Evolutionary conservation across 805 yeast species (phyloP).

Genomic region (Cyberlindnera maclurae): DNA sequence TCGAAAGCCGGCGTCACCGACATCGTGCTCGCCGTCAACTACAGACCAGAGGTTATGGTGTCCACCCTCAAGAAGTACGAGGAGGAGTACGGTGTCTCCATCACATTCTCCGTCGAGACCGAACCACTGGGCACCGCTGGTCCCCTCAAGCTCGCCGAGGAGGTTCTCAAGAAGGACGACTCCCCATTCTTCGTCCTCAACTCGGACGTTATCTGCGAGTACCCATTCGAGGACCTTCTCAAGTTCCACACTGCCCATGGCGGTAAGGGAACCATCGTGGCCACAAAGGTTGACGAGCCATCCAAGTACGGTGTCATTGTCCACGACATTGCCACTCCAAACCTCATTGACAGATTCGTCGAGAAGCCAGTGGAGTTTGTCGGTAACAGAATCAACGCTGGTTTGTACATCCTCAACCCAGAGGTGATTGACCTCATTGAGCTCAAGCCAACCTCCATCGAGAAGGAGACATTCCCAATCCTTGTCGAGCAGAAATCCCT

Average conservation of each 20-base stretch:
- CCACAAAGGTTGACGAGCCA: conserved; percentile 99
- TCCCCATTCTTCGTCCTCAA: conserved; percentile 96
- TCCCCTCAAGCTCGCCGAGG: conserved; percentile 95
- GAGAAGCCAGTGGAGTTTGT: conserved; percentile 99
- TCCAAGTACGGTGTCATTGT: conserved; percentile 99
- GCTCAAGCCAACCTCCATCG: conserved; percentile 97
- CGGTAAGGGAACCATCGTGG: conserved; percentile 97
- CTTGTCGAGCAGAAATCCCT: conserved; percentile 83
- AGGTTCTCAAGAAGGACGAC: conserved; percentile 86
- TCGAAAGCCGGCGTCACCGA: conserved; percentile 99
- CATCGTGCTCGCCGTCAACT: conserved; percentile 96
- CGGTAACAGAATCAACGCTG: conserved; percentile 99
- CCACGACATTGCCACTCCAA: conserved; percentile 89
- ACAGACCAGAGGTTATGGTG: conserved; percentile 99
- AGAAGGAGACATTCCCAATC: conserved; percentile 98
- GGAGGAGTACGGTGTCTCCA: conserved; percentile 85
- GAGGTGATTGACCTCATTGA: conserved; percentile 94
- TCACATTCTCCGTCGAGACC: conserved; percentile 96
- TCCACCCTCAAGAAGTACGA: conserved; percentile 91
- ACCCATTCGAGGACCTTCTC: conserved; percentile 90
- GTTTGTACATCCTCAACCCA: conserved; percentile 97
- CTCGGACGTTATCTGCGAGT: conserved; percentile 98
- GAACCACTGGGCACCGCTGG: conserved; percentile 99
- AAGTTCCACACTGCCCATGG: conserved; percentile 93
- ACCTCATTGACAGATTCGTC: conserved; percentile 95